Percentiles rank a stretch among this genome's conserved stretches.
Conservation (phyloP, 2,329 filamentous ascomycete genomes). For the Moelleriella libera region DNA sequence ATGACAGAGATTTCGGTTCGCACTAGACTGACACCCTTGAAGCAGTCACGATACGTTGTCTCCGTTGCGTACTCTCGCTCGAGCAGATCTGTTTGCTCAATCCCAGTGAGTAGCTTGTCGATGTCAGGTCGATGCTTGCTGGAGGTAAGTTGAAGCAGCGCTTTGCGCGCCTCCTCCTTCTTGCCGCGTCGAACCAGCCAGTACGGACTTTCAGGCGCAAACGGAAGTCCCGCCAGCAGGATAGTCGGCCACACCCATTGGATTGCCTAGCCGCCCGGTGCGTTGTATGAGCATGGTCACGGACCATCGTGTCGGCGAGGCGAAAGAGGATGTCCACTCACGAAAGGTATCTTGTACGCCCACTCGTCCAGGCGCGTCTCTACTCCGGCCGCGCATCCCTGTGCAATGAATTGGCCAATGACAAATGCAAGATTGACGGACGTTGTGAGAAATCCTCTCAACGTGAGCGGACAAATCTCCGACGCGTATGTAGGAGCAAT, state of each 20-base stretch:
- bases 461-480: conserved; percentile 43
- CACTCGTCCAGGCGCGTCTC: conserved; percentile 25
- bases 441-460: conserved; percentile 42
- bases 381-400: conserved; percentile 29
- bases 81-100: conserved; percentile 41
- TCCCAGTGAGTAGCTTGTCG: conserved; percentile 34
- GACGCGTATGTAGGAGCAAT: conserved; percentile 45
- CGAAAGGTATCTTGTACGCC: conserved; percentile 23
- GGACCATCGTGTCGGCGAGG: background rate
- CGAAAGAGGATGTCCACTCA: conserved; percentile 2
- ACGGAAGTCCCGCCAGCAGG: conserved; percentile 28
- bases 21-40: conserved; percentile 32
- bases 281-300: background rate
- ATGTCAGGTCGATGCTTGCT: conserved; percentile 8
- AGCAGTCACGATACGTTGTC: conserved; percentile 35
- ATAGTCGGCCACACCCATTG: conserved; percentile 36
- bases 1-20: conserved; percentile 43
- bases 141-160: conserved; percentile 28
- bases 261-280: conserved; percentile 15
- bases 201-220: conserved; percentile 35
- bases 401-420: conserved; percentile 43
- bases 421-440: conserved; percentile 51
- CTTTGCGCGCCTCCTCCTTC: conserved; percentile 23
- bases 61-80: conserved; percentile 36
- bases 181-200: conserved; percentile 31